Conservation (phyloP, 495 filamentous ascomycete species). For the Aspergillus bertholletiae region DNA sequence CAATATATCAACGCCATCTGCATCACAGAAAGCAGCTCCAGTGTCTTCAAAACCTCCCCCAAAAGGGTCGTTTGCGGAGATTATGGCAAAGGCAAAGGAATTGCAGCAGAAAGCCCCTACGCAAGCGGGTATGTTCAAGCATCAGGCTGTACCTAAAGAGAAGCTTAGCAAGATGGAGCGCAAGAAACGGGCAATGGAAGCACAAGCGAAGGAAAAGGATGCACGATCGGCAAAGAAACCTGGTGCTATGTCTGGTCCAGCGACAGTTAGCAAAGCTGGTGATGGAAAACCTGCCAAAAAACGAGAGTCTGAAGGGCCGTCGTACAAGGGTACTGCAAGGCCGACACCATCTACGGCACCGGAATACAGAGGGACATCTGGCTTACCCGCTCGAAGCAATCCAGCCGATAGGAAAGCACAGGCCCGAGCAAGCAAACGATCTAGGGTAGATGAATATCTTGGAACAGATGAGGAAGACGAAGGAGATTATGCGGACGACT, state of each 20-base stretch:
- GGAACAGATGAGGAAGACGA: constrained; percentile 48
- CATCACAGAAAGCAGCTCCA: constrained; percentile 17
- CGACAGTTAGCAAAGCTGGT: constrained; percentile 19
- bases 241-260: constrained; percentile 15
- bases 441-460: constrained; percentile 43
- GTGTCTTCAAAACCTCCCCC: constrained; percentile 35
- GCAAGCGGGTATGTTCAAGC: constrained; percentile 32
- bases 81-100: constrained; percentile 39
- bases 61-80: constrained; percentile 41
- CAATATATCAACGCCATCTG: constrained; percentile 3
- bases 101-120: constrained; percentile 34
- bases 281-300: constrained; percentile 16
- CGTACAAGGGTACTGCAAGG: constrained; percentile 53
- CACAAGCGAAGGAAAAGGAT: constrained; percentile 31
- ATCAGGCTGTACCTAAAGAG: constrained; percentile 36
- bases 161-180: constrained; percentile 38
- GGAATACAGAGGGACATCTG: constrained; percentile 57
- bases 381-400: constrained; percentile 25
- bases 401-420: constrained; percentile 34
- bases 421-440: constrained; percentile 21
- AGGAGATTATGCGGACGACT: constrained; percentile 39
- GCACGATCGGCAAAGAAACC: constrained; percentile 23
- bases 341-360: constrained; percentile 33
- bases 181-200: constrained; percentile 34
- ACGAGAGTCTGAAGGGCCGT: constrained; percentile 28